These are phyloP conservation scores for Leptosphaerulina australis DNA, from an alignment of 2,329 filamentous ascomycete genomes.

Conservation along the genomic window DNA sequence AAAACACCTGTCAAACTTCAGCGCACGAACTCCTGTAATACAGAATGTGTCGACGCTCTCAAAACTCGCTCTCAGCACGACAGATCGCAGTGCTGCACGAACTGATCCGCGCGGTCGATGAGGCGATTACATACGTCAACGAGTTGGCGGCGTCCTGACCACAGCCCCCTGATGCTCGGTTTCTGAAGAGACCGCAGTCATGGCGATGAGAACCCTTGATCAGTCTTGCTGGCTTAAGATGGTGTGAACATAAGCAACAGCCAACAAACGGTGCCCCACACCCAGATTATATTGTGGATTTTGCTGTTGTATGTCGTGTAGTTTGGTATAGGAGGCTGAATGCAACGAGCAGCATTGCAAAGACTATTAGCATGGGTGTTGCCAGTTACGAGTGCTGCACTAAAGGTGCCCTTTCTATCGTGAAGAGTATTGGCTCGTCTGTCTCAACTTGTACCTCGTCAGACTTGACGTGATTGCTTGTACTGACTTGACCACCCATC, in stretches of 20 bases:
- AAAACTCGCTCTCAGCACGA: background rate
- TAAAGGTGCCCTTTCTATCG: slow-evolving; percentile 49
- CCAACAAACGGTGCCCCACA: background rate
- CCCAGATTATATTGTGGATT: background rate
- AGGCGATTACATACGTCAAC: background rate
- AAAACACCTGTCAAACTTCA: slow-evolving; percentile 1
- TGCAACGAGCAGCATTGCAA: background rate
- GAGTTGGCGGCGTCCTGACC: background rate
- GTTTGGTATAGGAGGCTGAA: background rate
- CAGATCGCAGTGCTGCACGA: slow-evolving; percentile 1
- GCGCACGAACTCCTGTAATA: slow-evolving; percentile 18
- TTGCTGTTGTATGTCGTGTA: background rate
- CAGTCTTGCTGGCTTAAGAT: background rate
- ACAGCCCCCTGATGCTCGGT: background rate
- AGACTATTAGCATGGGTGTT: background rate
- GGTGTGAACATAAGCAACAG: background rate
- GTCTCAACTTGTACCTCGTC: slow-evolving; percentile 50
- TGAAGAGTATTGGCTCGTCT: slow-evolving; percentile 55
- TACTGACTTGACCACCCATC: slow-evolving; percentile 57
- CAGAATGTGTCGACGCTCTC: background rate
- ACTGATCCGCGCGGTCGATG: background rate
- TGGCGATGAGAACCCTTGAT: background rate
- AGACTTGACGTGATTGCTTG: slow-evolving; percentile 56
- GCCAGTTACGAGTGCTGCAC: background rate
- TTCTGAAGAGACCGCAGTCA: background rate